Evolutionary conservation across 2,329 filamentous ascomycete genomes (phyloP), one percentile per base, ranked within the genome.

Genomic region (Botrytis aclada): DNA sequence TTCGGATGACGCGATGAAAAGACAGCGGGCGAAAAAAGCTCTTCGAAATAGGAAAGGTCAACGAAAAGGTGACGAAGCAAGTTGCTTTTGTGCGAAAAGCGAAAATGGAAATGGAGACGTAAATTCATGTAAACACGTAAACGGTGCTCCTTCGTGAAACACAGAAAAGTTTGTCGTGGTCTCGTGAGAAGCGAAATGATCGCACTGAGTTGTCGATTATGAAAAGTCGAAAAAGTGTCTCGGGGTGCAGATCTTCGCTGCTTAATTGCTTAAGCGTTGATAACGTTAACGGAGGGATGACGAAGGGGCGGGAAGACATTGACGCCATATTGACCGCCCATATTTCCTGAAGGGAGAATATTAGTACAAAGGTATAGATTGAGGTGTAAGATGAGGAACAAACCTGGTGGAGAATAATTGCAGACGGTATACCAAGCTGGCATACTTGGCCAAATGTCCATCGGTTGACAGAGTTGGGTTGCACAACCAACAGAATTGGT

Each of bases 401-500:
- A 45, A 72, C 70, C 70, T 69, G 54, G 54, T 9, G 70, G 70
- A 37, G 47, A 82, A 86, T 97, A 97, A 87, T 97, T 95, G 90
- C 94, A 97, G 78, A 97, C 93, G 43, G 92, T 95, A 85, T 89
- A 94, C 83, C 88, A 90, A 37, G 90, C 83, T 9, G 62, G 63
- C 51, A 71, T 4, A 82, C 74, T 76, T 41, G 80, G 75, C 39
- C 70, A 73, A n/a, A 77, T 74, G 47, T 83, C 86, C 71, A 87
- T 86, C 43, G 83, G 78, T 9, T 82, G 77, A 83, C 90, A 92
- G 80, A 84, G 82, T 73, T 85, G 80, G 37, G 84, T 87, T 69
- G 84, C 85, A 80, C 92, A 94, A 74, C 90, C 92, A 56, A 93
- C 84, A 56, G 84, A 76, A 34, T 83, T 87, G 71, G 90, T 88